Percentiles rank a stretch among this genome's conserved stretches.
Conservation (phyloP, 2,329 filamentous ascomycete species). For the Thelonectria rubi region DNA sequence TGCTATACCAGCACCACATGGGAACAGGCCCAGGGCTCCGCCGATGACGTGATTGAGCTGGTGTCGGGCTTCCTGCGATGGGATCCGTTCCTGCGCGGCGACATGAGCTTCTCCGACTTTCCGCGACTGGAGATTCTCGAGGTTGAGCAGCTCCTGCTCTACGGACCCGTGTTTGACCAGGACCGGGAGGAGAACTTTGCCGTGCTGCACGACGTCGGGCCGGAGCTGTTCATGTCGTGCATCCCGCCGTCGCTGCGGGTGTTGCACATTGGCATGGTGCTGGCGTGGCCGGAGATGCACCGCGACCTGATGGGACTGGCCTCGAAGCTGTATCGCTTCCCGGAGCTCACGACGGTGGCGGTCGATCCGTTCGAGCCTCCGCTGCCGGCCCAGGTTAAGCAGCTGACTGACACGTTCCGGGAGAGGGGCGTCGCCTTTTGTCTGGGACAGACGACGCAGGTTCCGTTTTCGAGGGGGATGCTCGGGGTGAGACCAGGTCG, state of each 20-base stretch:
- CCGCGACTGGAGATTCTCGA: slow-evolving; percentile 40
- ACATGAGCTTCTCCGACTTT: slow-evolving; percentile 40
- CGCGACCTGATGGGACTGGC: slow-evolving; percentile 38
- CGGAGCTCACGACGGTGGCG: slow-evolving; percentile 35
- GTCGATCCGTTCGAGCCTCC: slow-evolving; percentile 39
- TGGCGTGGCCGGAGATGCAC: slow-evolving; percentile 41
- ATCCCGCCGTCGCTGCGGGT: slow-evolving; percentile 37
- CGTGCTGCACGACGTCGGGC: slow-evolving; percentile 29
- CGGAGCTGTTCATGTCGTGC: slow-evolving; percentile 41
- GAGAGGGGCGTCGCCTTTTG: slow-evolving; percentile 31
- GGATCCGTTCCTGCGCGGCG: slow-evolving; percentile 38
- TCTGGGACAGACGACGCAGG: slow-evolving; percentile 39
- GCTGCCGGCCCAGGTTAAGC: slow-evolving; percentile 30
- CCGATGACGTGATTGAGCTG: slow-evolving; percentile 39
- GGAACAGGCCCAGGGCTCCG: slow-evolving; percentile 36
- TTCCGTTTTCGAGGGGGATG: slow-evolving; percentile 41
- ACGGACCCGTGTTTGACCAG: slow-evolving; percentile 40
- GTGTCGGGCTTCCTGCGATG: slow-evolving; percentile 38
- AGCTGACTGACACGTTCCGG: slow-evolving; percentile 32
- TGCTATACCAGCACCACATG: slow-evolving; percentile 41
- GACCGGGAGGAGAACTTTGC: slow-evolving; percentile 32
- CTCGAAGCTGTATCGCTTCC: slow-evolving; percentile 37
- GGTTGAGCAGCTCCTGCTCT: slow-evolving; percentile 41
- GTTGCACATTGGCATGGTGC: slow-evolving; percentile 40
- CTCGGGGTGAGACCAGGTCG: slow-evolving; percentile 40